phyloP scores from a whole-genome alignment of 208 protist genomes.

The Leishmania amazonensis region DNA sequence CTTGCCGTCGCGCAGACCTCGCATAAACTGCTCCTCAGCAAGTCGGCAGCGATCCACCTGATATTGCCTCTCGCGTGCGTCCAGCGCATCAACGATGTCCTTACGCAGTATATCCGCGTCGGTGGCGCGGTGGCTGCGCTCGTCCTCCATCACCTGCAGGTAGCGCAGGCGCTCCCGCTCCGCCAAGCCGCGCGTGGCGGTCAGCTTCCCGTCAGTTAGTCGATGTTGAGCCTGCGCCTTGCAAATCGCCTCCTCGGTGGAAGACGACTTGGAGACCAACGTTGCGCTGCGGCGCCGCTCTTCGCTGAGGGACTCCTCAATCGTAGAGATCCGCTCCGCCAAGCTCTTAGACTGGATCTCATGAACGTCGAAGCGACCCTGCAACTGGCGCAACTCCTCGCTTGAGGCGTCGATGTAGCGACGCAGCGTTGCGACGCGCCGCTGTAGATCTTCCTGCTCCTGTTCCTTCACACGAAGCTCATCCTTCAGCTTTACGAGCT shows the following conservation, averaged over 20 bases:
- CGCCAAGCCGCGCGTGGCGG: slow-evolving; percentile 45
- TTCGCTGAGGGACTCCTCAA: slow-evolving; percentile 46
- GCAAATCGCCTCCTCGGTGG: slow-evolving; percentile 39
- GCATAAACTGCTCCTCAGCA: slow-evolving; percentile 58
- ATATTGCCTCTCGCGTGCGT: slow-evolving; percentile 50
- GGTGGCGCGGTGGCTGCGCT: slow-evolving; percentile 49
- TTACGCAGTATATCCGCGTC: slow-evolving; percentile 66
- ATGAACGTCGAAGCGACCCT: slow-evolving; percentile 47
- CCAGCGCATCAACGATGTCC: slow-evolving; percentile 70
- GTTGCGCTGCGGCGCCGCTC: slow-evolving; percentile 50
- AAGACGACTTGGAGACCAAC: slow-evolving; percentile 37
- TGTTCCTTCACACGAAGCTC: slow-evolving; percentile 52
- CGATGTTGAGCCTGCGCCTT: slow-evolving; percentile 43
- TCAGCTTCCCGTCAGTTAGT: slow-evolving; percentile 39
- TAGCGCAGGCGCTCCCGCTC: slow-evolving; percentile 62
- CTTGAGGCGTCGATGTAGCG: slow-evolving; percentile 53
- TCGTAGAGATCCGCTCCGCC: slow-evolving; percentile 32
- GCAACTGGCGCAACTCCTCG: slow-evolving; percentile 66
- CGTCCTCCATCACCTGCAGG: slow-evolving; percentile 71
- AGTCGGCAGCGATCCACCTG: slow-evolving; percentile 51
- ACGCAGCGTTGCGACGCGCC: slow-evolving; percentile 69
- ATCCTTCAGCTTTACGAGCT: slow-evolving; percentile 57
- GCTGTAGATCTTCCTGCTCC: slow-evolving; percentile 76
- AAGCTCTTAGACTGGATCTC: slow-evolving; percentile 48
- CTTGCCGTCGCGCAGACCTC: slow-evolving; percentile 58